These are phyloP conservation scores for Canavalia ensiformis DNA, from an alignment of 306 rosid genomes.

Conservation along the genomic window DNA sequence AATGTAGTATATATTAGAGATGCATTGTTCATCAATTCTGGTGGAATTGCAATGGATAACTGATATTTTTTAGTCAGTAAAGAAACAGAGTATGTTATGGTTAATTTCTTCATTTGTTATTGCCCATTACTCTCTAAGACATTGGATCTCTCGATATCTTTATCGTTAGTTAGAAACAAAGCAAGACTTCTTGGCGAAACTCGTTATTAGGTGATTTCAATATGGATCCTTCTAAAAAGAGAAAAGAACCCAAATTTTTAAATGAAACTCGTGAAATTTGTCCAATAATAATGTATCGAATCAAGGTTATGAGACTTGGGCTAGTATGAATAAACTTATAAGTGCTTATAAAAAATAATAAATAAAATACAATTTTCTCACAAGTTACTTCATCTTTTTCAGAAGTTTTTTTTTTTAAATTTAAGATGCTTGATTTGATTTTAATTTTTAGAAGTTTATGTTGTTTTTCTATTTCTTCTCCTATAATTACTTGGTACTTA, in stretches of 20 bases:
- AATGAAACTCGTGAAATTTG: neutral
- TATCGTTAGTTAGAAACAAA: neutral
- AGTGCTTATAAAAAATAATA: too few relatives aligned
- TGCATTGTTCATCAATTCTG: constrained; percentile 40
- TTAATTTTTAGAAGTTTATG: too few relatives aligned
- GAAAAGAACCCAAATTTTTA: neutral
- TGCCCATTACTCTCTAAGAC: neutral
- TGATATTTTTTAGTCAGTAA: constrained; percentile 23
- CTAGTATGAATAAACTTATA: too few relatives aligned
- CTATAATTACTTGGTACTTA: too few relatives aligned
- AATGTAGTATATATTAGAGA: constrained; percentile 22
- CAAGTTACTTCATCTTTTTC: too few relatives aligned
- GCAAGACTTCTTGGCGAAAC: neutral
- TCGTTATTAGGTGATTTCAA: neutral
- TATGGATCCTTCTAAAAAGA: neutral
- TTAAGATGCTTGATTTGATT: too few relatives aligned
- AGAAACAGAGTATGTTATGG: constrained; percentile 26
- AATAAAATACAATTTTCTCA: too few relatives aligned
- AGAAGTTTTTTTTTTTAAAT: too few relatives aligned
- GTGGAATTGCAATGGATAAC: constrained; percentile 22
- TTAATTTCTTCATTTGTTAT: neutral
- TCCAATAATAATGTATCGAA: neutral
- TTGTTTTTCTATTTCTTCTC: too few relatives aligned
- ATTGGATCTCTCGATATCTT: neutral
- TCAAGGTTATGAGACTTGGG: neutral